phyloP scores from a whole-genome alignment of 306 rosid species.

The Rosa rugosa region DNA sequence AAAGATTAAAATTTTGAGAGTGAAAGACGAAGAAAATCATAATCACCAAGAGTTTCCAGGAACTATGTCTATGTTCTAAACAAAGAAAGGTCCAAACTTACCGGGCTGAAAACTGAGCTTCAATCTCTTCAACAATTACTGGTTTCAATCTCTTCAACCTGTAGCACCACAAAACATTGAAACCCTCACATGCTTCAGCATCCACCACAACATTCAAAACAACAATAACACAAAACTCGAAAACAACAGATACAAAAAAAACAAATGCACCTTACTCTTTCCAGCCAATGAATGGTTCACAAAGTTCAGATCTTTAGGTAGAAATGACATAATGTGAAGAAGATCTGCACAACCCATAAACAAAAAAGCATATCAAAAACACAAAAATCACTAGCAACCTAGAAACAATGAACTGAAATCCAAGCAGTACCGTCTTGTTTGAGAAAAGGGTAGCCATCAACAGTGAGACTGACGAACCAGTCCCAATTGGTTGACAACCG shows the following conservation, averaged over 20 bases:
- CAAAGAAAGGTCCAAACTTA: too few relatives aligned
- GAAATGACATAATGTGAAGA: conserved; percentile 85
- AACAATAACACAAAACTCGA: not conserved
- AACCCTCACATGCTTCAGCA: not conserved
- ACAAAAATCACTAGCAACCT: not conserved
- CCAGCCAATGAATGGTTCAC: conserved; percentile 96
- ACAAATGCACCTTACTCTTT: conserved; percentile 63
- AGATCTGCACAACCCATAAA: conserved; percentile 60
- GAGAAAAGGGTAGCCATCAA: conserved; percentile 75
- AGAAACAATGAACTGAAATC: not conserved
- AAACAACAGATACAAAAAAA: conserved; percentile 10
- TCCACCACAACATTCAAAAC: conserved; percentile 3
- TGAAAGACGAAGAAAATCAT: too few relatives aligned
- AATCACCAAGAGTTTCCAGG: too few relatives aligned
- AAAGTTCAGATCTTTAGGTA: conserved; percentile 88
- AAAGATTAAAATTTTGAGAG: too few relatives aligned
- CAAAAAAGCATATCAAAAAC: conserved; percentile 16
- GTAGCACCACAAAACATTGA: conserved; percentile 18
- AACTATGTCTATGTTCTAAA: too few relatives aligned
- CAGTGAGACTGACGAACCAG: conserved; percentile 75
- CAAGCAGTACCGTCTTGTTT: conserved; percentile 72
- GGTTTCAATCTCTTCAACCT: conserved; percentile 78
- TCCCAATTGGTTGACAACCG: conserved; percentile 72
- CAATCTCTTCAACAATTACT: conserved; percentile 56
- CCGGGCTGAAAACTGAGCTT: too few relatives aligned